These are phyloP conservation scores for Pyracantha coccinea DNA, from an alignment of 331 rosid genomes.

Conservation along the genomic window DNA sequence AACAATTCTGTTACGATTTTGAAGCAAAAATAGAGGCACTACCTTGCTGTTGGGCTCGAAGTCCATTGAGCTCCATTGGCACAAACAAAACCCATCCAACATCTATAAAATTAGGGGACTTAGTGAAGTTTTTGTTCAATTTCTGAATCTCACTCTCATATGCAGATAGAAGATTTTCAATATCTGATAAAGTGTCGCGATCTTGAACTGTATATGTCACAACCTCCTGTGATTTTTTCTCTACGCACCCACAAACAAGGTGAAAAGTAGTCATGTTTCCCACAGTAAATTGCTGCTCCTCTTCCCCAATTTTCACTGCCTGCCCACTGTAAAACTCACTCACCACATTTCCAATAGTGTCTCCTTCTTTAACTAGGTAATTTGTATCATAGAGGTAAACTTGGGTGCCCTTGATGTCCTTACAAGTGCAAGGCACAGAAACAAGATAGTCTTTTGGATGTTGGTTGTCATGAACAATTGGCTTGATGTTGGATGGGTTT, in stretches of 20 bases:
- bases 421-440: slow-evolving; percentile 12
- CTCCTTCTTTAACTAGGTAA: neutral
- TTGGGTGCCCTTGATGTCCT: neutral
- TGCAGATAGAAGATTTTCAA: neutral
- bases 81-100: slow-evolving; percentile 18
- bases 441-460: slow-evolving; percentile 8
- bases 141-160: neutral
- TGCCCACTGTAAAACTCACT: slow-evolving; percentile 7
- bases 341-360: neutral
- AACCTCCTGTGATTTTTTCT: slow-evolving; percentile 5
- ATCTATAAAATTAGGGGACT: slow-evolving; percentile 7
- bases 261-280: neutral
- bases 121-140: neutral
- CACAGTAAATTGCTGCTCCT: neutral
- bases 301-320: neutral
- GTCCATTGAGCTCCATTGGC: slow-evolving; percentile 4
- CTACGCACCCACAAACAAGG: slow-evolving; percentile 13
- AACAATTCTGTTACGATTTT: neutral
- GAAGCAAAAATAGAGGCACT: neutral
- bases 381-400: slow-evolving; percentile 2
- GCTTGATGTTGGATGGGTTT: neutral
- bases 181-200: slow-evolving; percentile 2
- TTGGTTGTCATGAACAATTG: neutral
- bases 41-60: neutral
- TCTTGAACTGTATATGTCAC: slow-evolving; percentile 15